Conservation (phyloP, 1,284 basidiomycete species). For the Apiotrichum gamsii region DNA sequence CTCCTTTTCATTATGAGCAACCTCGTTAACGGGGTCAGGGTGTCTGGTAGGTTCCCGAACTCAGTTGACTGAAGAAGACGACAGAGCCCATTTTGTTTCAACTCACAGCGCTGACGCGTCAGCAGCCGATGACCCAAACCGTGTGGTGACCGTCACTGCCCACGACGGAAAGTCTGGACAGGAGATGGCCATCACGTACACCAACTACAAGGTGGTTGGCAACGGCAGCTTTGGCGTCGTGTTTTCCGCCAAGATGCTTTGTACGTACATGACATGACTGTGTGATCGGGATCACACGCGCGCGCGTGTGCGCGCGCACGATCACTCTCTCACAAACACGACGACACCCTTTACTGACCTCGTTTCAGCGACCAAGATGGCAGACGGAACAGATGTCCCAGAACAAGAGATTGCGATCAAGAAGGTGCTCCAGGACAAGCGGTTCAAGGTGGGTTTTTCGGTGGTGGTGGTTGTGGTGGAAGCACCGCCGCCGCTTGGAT, state of each 20-base stretch:
- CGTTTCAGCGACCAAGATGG: conserved; percentile 29
- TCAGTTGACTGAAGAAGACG: background rate
- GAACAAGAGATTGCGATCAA: conserved; percentile 95
- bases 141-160: conserved; percentile 89
- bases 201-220: conserved; percentile 95
- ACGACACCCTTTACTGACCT: background rate
- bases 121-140: conserved; percentile 77
- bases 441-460: conserved; percentile 87
- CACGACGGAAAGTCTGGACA: conserved; percentile 91
- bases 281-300: no score
- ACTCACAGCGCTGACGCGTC: conserved; percentile 7
- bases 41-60: conserved; percentile 60
- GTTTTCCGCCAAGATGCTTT: conserved; percentile 62
- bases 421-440: conserved; percentile 99
- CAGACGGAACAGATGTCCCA: conserved; percentile 53
- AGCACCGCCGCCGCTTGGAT: background rate
- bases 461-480: background rate
- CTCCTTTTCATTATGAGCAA: conserved; percentile 13
- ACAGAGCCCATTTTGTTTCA: no score
- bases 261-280: no score
- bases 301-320: no score
- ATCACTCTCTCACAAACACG: no score
- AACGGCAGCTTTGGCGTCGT: conserved; percentile 99
- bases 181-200: conserved; percentile 84
- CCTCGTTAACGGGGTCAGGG: conserved; percentile 77